phyloP scores from a whole-genome alignment of 495 filamentous ascomycete genomes.

The Saxophila tyrrhenica region DNA sequence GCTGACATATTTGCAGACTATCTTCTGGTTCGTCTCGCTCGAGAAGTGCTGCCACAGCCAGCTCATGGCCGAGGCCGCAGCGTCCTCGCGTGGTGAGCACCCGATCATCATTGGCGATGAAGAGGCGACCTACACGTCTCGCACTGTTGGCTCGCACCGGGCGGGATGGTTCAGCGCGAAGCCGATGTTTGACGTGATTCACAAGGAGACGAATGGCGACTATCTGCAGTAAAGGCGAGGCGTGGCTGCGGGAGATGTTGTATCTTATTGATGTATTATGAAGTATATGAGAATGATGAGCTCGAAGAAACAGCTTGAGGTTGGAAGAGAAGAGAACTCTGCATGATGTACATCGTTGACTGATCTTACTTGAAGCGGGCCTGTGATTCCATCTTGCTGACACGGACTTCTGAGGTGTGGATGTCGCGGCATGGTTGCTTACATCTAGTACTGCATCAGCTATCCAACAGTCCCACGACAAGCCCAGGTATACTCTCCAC shows the following conservation, averaged over 20 bases:
- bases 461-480: constrained; percentile 61
- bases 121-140: constrained; percentile 57
- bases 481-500: constrained; percentile 66
- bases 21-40: constrained; percentile 67
- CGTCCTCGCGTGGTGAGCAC: constrained; percentile 48
- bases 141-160: constrained; percentile 47
- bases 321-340: too few species aligned
- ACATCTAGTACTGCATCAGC: too few species aligned
- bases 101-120: constrained; percentile 57
- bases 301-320: too few species aligned
- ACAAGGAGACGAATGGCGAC: constrained; percentile 49
- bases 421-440: too few species aligned
- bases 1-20: constrained; percentile 34
- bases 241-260: too few species aligned
- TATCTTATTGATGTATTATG: too few species aligned
- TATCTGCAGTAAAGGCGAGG: constrained; percentile 41
- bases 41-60: constrained; percentile 71
- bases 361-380: too few species aligned
- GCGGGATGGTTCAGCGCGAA: constrained; percentile 64
- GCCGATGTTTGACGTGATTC: constrained; percentile 64
- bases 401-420: too few species aligned
- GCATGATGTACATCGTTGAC: too few species aligned
- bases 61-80: constrained; percentile 64
- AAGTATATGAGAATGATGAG: too few species aligned
- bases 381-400: too few species aligned